Evolutionary conservation across 2,329 filamentous ascomycete genomes (phyloP).

Genomic region (Emergomyces pasteurianus): DNA sequence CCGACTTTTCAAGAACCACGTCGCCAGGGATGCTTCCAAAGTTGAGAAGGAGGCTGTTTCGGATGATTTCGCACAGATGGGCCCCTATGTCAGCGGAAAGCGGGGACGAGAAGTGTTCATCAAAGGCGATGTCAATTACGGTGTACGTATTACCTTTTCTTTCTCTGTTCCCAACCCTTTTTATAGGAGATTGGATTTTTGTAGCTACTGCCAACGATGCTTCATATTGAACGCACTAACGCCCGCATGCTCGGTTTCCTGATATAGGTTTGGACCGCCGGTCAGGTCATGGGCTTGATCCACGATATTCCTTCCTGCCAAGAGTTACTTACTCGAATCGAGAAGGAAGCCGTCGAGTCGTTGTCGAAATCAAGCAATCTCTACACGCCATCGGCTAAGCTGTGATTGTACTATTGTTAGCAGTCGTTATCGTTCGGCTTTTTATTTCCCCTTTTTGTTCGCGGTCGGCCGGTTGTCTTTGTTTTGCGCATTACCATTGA

Average conservation of each 20-base stretch:
- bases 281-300: constrained; percentile 84
- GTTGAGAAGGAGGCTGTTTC: constrained; percentile 72
- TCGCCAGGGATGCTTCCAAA: constrained; percentile 65
- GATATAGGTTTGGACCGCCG: constrained; percentile 84
- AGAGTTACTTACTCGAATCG: constrained; percentile 57
- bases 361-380: constrained; percentile 49
- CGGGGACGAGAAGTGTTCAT: constrained; percentile 82
- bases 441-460: neutral
- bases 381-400: constrained; percentile 20
- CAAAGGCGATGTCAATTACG: constrained; percentile 81
- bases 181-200: neutral
- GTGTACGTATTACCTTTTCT: constrained; percentile 47
- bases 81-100: constrained; percentile 78
- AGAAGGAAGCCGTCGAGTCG: constrained; percentile 60
- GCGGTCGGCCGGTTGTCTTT: neutral
- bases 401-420: neutral
- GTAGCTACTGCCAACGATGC: neutral
- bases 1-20: constrained; percentile 80
- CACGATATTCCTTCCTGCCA: constrained; percentile 71
- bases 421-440: neutral
- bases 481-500: neutral
- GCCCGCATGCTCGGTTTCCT: neutral
- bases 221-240: neutral
- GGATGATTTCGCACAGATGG: constrained; percentile 82
- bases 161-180: neutral